Evolutionary conservation across 345 rosid species (phyloP), one percentile per base, ranked within the genome.

Genomic region (Citrus australasica): DNA sequence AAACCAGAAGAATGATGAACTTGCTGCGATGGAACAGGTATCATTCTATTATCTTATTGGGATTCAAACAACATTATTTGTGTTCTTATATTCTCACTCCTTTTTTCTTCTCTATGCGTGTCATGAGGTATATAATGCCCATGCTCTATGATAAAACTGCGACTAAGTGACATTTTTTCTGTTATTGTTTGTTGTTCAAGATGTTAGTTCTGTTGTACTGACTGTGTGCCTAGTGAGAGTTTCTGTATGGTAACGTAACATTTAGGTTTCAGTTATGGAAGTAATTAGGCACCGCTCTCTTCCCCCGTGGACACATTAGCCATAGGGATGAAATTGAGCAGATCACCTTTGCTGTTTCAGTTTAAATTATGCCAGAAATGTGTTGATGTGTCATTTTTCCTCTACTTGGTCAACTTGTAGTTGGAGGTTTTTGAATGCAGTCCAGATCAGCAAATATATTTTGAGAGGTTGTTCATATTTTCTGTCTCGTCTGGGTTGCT

Each of bases 1-100:
- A 62, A 87, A 80, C 70, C 78, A 75, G 65, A 85, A 61, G 80
- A 88, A 84, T 77, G 81, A 82, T 62, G 98, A 87, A 77, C 65
- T 92, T 81, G 85, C 81, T 65, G 88, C 91, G 16, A 95, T 93
- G 98, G 94, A 92, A 78, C 85, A 91, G 89, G 94, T 88, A 85
- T 55, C 10, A 51, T 19, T 71, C 61, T 76, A 11, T 53, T 32
- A 67, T 8, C 64, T 25, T 30, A 51, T 24, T 48, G 37, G 27
- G 32, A 51, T 28, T 64, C n/a, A 38, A 71, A 73, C 13, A 64
- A 40, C 67, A 55, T 42, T 48, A 10, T 62, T 33, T 53, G 17
- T 53, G 8, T 59, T 32, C 22, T 7, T 48, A 14, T 55, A n/a
- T 19, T 37, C 19, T 11, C 35, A 37, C 40, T 67, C 2, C 16